Percentiles rank a stretch among this genome's conserved stretches.
These are phyloP conservation scores for Phalaenopsis aphrodite DNA, from an alignment of 106 monocot species.

Conservation along the genomic window DNA sequence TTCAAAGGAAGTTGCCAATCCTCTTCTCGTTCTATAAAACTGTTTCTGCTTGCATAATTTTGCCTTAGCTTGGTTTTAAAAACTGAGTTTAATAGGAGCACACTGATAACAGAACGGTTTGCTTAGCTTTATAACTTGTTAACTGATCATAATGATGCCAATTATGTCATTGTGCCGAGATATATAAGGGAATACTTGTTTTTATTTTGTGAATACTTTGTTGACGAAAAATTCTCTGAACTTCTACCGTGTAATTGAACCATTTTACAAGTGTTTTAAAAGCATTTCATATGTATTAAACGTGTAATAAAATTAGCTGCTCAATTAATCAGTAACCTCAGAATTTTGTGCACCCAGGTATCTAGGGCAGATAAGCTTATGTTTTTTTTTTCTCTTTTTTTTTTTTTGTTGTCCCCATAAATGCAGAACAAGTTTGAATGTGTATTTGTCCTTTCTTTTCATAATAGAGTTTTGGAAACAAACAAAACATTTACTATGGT, in stretches of 20 bases:
- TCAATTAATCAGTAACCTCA: not conserved
- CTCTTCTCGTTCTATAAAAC: not conserved
- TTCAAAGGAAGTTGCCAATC: conserved; percentile 40
- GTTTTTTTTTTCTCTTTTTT: too few species aligned
- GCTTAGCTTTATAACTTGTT: not conserved
- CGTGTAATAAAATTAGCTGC: not conserved
- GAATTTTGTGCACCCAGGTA: not conserved
- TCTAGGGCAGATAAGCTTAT: too few species aligned
- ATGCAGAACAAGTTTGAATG: too few species aligned
- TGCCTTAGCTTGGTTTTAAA: not conserved
- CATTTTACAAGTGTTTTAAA: not conserved
- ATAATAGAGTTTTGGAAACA: too few species aligned
- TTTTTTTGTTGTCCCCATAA: too few species aligned
- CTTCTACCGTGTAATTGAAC: not conserved
- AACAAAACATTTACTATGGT: too few species aligned
- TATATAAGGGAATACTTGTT: not conserved
- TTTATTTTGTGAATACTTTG: not conserved
- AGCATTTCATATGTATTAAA: not conserved
- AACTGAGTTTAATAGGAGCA: not conserved
- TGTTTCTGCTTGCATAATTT: not conserved
- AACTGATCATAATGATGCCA: not conserved
- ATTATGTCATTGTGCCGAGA: not conserved
- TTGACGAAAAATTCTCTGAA: not conserved
- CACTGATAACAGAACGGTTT: not conserved
- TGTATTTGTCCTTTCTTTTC: too few species aligned